Conservation (phyloP, 768 basidiomycete genomes). For the Suillus americanus region DNA sequence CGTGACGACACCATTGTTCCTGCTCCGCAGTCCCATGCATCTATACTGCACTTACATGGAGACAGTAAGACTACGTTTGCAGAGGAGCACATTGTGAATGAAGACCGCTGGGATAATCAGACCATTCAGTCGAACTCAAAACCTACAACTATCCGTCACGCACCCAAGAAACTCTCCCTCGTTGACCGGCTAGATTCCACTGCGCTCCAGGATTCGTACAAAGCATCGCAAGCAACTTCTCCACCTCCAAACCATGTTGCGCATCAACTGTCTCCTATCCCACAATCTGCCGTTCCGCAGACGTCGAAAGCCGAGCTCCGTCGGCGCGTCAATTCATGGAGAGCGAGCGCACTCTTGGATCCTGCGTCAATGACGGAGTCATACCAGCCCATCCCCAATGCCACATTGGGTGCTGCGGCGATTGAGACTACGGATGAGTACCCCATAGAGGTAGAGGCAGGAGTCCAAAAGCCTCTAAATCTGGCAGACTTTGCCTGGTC, state of each 20-base stretch:
- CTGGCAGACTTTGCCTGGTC: slow-evolving; percentile 72
- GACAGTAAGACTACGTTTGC: slow-evolving; percentile 51
- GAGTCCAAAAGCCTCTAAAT: slow-evolving; percentile 38
- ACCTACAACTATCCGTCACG: slow-evolving; percentile 43
- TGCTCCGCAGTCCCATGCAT: slow-evolving; percentile 40
- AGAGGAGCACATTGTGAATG: slow-evolving; percentile 41
- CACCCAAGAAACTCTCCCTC: slow-evolving; percentile 67
- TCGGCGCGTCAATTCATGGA: slow-evolving; percentile 64
- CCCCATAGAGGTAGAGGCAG: slow-evolving; percentile 15
- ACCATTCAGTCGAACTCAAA: slow-evolving; percentile 17
- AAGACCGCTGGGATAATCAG: slow-evolving; percentile 32
- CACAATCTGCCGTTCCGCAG: slow-evolving; percentile 59
- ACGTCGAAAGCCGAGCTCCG: slow-evolving; percentile 54
- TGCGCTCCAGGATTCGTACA: slow-evolving; percentile 38
- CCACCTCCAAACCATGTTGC: slow-evolving; percentile 27
- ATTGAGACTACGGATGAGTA: slow-evolving; percentile 24
- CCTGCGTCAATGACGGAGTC: slow-evolving; percentile 45
- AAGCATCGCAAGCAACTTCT: slow-evolving; percentile 17
- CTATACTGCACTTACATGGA: slow-evolving; percentile 49
- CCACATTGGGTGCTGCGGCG: slow-evolving; percentile 11
- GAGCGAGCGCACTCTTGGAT: slow-evolving; percentile 52
- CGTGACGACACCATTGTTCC: slow-evolving; percentile 41
- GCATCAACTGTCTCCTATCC: slow-evolving; percentile 56
- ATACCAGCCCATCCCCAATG: slow-evolving; percentile 19
- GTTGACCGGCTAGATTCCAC: slow-evolving; percentile 59